A percentile compares a stretch with the other conserved stretches of the same genome.
Conservation (phyloP, 1,284 basidiomycete genomes). For the Melanopsichium pennsylvanicum region DNA sequence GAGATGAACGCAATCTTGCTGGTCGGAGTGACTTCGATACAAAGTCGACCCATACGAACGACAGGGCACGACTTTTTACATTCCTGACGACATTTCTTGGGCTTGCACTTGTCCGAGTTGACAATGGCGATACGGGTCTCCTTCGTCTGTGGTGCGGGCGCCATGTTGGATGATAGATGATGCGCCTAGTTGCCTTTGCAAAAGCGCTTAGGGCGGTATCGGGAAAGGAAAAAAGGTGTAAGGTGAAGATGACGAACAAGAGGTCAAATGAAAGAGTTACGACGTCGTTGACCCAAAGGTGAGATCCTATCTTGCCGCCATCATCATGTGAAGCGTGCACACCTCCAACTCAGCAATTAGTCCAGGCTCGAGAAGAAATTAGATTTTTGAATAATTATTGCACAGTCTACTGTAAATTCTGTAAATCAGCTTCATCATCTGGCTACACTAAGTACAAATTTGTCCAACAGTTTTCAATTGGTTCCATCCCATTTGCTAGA, state of each 20-base stretch:
- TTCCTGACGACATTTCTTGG: conserved; percentile 65
- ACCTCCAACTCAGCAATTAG: too few relatives aligned
- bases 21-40: conserved; percentile 60
- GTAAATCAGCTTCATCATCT: too few relatives aligned
- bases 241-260: conserved; percentile 5
- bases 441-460: too few relatives aligned
- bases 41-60: conserved; percentile 63
- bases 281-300: too few relatives aligned
- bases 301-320: too few relatives aligned
- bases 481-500: too few relatives aligned
- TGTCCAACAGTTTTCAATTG: too few relatives aligned
- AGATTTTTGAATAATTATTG: too few relatives aligned
- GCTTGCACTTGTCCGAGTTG: conserved; percentile 65
- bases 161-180: conserved; percentile 25
- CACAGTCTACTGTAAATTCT: too few relatives aligned
- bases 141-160: conserved; percentile 50
- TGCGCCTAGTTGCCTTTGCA: conserved; percentile 13
- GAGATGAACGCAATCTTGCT: conserved; percentile 65
- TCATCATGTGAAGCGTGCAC: too few relatives aligned
- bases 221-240: neutral
- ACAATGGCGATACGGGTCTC: conserved; percentile 66
- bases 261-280: too few relatives aligned
- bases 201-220: conserved; percentile 5
- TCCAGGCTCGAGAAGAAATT: too few relatives aligned
- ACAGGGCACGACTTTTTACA: conserved; percentile 66